Percentiles rank a stretch among this genome's conserved stretches.
Evolutionary conservation across 116 monocot genomes (phyloP).

Genomic region (Iris pallida): DNA sequence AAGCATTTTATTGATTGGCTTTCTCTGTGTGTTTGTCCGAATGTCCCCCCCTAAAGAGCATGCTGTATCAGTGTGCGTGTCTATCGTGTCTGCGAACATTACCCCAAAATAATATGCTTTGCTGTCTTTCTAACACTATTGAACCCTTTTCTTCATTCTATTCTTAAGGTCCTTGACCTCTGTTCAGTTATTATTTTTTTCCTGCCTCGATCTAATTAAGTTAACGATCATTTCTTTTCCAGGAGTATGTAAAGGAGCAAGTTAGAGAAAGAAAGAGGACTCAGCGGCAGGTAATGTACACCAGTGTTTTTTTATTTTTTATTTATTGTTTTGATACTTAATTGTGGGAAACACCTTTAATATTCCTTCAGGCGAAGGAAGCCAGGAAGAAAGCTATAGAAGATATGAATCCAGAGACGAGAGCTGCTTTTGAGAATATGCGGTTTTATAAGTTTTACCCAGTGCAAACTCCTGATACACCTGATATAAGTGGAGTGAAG

Average conservation of each 20-base stretch:
- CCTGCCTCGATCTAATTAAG: neutral
- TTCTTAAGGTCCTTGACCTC: too few species aligned
- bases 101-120: too few species aligned
- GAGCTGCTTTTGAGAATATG: slow-evolving; percentile 63
- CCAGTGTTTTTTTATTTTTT: neutral
- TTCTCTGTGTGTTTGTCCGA: too few species aligned
- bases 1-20: too few species aligned
- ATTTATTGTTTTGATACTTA: neutral
- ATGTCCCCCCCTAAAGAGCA: too few species aligned
- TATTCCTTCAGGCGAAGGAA: slow-evolving; percentile 45
- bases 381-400: slow-evolving; percentile 63
- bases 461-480: slow-evolving; percentile 45
- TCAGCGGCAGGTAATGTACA: slow-evolving; percentile 19
- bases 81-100: too few species aligned
- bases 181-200: neutral
- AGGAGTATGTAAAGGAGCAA: slow-evolving; percentile 21
- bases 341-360: neutral
- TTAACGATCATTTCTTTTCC: neutral
- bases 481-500: slow-evolving; percentile 65
- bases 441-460: slow-evolving; percentile 79
- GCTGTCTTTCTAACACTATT: too few species aligned
- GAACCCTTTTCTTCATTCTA: too few species aligned
- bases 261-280: slow-evolving; percentile 25
- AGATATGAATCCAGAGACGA: slow-evolving; percentile 57
- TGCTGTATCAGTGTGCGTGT: too few species aligned